These are phyloP conservation scores for Kluyveromyces marxianus DNA, from an alignment of 1,139 yeast species.

Conservation along the genomic window DNA sequence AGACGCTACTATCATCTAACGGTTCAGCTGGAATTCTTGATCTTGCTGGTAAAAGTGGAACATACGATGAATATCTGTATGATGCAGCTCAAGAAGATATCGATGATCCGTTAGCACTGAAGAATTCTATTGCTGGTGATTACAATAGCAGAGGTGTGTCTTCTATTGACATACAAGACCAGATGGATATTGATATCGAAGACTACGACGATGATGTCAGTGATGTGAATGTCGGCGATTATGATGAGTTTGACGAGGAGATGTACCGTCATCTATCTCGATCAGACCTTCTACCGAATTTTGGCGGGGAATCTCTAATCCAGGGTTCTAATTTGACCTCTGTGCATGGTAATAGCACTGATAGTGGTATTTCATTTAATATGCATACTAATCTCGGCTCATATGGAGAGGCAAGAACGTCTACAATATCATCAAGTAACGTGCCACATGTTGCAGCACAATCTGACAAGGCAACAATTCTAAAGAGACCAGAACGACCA, in stretches of 20 bases:
- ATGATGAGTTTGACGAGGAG: conserved; percentile 28
- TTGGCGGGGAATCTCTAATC: conserved; percentile 1
- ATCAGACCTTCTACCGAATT: conserved; percentile 2
- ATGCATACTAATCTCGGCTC: not conserved
- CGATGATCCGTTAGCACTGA: not conserved
- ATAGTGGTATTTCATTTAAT: not conserved
- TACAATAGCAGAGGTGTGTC: not conserved
- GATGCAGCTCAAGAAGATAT: conserved; percentile 6
- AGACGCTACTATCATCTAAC: conserved; percentile 9
- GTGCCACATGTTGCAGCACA: not conserved
- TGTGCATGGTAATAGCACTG: not conserved
- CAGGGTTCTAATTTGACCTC: not conserved
- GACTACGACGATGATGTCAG: conserved; percentile 23
- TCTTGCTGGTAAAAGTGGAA: conserved; percentile 1
- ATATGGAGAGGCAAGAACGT: not conserved
- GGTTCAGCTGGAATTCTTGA: conserved; percentile 6
- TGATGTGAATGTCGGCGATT: conserved; percentile 25
- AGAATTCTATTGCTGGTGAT: not conserved
- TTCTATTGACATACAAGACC: conserved; percentile 4
- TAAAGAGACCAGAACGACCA: conserved; percentile 8
- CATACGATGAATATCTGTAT: conserved; percentile 11
- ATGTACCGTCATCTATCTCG: conserved; percentile 22
- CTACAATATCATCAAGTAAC: not conserved
- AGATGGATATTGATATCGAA: conserved; percentile 8
- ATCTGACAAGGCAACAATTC: not conserved